Evolutionary conservation across 768 basidiomycete genomes (phyloP), one percentile per base, ranked within the genome.

Genomic region (Agaricus blazei): DNA sequence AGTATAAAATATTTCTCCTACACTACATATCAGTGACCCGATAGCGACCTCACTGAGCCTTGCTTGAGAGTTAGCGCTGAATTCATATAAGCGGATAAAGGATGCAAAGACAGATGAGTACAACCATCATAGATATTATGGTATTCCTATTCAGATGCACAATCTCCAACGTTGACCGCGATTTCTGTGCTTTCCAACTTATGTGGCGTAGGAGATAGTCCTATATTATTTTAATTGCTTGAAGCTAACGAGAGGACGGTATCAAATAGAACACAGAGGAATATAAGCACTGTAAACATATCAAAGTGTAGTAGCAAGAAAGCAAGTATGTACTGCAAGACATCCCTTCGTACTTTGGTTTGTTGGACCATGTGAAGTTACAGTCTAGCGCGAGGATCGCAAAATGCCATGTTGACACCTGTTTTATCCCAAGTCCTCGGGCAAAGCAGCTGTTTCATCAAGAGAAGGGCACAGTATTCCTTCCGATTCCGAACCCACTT

Each of bases 361-460:
- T 9, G 43, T 56, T 56, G 47, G 46, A 40, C 41, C 50, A 15
- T 27, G 41, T 46, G 46, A 46, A 24, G n/a, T 26, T 28, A 36
- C 40, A 9, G 56, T 8, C 34, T 56, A 51, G 5, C 45, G 29
- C 15, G 58, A 56, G 19, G 59, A 37, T 46, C 54, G 54, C 24
- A 26, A 48, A 44, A 65, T 48, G 27, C 67, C 68, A 60, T 72
- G 72, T 52, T 75, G 69, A 14, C 78, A 95, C 11, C 93, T 93
- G 58, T 83, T 77, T 68, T 82, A 81, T n/a, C 90, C 90, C 24
- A 94, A 75, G 63, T 89, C 88, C 3, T 81, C 84, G 19, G 93
- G 93, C 8, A 93, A 75, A 9, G 73, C 78, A n/a, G 90, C 90
- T 0, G 91, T 93, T 68, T 93, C 90, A 54, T 93, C 90, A 50